Evolutionary conservation across 2,329 filamentous ascomycete species (phyloP).

Genomic region (Fusarium transvaalense): DNA sequence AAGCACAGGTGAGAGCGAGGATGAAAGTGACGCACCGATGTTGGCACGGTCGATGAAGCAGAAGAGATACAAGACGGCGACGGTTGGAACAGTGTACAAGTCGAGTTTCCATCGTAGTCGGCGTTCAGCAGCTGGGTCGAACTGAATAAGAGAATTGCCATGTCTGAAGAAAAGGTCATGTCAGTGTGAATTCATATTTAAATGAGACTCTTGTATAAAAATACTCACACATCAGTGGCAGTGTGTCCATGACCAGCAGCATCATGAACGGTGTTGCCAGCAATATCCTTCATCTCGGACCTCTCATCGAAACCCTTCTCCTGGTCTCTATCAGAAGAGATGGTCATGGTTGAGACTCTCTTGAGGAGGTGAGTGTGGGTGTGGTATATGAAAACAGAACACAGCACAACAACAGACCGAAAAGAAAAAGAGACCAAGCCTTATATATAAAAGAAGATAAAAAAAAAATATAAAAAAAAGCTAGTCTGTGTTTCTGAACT

Average conservation of each 20-base stretch:
- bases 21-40: constrained; percentile 65
- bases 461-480: background rate
- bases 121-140: constrained; percentile 61
- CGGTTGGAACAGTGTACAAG: constrained; percentile 73
- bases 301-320: constrained; percentile 42
- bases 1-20: background rate
- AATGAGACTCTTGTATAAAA: background rate
- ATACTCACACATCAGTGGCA: constrained; percentile 46
- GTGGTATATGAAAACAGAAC: too few relatives aligned
- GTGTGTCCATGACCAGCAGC: constrained; percentile 41
- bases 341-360: constrained; percentile 23
- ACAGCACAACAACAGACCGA: background rate
- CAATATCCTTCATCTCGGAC: constrained; percentile 39
- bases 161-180: constrained; percentile 27
- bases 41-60: constrained; percentile 83
- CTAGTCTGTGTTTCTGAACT: constrained; percentile 14
- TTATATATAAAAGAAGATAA: too few relatives aligned
- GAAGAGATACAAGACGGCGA: constrained; percentile 75
- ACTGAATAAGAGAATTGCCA: constrained; percentile 46
- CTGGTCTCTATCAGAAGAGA: constrained; percentile 44
- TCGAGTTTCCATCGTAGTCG: constrained; percentile 74
- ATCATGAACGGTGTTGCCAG: constrained; percentile 33
- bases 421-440: background rate
- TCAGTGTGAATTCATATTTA: constrained; percentile 6
- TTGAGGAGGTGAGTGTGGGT: too few relatives aligned